A percentile compares a stretch with the other conserved stretches of the same genome.
Evolutionary conservation across 2,329 filamentous ascomycete species (phyloP).

Genomic region (Sporothrix variecibatus): DNA sequence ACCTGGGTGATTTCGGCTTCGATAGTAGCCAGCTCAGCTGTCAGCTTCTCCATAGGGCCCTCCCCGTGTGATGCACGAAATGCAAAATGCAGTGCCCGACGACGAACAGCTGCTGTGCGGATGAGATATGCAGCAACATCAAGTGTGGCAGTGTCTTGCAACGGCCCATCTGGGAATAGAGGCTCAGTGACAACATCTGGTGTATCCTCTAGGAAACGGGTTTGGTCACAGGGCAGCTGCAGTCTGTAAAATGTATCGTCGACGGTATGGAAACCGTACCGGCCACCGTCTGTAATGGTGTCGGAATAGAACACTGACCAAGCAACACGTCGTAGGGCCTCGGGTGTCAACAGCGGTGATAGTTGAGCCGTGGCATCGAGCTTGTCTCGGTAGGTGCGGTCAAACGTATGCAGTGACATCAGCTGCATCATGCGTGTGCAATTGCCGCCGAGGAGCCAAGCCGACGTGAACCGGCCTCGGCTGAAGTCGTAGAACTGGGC

Average conservation of each 20-base stretch:
- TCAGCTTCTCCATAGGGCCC: conserved; percentile 22
- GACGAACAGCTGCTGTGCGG: conserved; percentile 26
- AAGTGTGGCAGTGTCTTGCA: conserved; percentile 11
- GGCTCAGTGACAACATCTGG: conserved; percentile 23
- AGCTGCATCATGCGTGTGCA: conserved; percentile 28
- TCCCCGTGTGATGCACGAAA: conserved; percentile 30
- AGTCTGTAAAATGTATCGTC: conserved; percentile 26
- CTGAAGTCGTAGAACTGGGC: neutral
- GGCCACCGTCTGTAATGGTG: conserved; percentile 28
- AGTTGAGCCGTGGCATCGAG: conserved; percentile 16
- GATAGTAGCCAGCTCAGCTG: conserved; percentile 25
- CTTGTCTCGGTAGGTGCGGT: conserved; percentile 25
- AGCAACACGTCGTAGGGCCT: conserved; percentile 29
- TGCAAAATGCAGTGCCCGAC: conserved; percentile 28
- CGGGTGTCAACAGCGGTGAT: conserved; percentile 27
- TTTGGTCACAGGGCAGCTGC: conserved; percentile 29
- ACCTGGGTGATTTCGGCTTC: conserved; percentile 29
- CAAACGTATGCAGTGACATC: conserved; percentile 29
- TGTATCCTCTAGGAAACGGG: conserved; percentile 23
- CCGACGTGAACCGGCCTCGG: neutral
- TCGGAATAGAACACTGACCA: conserved; percentile 29
- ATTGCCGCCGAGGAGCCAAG: neutral
- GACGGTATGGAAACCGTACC: conserved; percentile 28
- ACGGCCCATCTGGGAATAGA: conserved; percentile 15
- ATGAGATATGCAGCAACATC: conserved; percentile 28